Evolutionary conservation across 257 asterid species (phyloP).

Genomic region (Capsicum baccatum): DNA sequence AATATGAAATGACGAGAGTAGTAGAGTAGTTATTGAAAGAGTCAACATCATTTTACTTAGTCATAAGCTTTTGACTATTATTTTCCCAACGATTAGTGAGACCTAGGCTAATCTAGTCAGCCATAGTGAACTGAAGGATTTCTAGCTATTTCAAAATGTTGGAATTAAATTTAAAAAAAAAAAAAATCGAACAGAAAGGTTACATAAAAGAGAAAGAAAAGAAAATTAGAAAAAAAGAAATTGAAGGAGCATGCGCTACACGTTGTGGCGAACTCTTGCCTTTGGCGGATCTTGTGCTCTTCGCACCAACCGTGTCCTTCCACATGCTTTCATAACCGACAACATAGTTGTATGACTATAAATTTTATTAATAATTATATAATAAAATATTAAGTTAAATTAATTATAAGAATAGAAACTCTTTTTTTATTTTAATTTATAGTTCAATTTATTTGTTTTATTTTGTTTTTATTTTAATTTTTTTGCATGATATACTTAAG

Average conservation of each 20-base stretch:
- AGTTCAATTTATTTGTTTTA: too few species aligned
- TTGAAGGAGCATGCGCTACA: not conserved
- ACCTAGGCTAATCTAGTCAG: not conserved
- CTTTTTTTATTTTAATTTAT: too few species aligned
- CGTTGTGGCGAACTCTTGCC: conserved; percentile 10
- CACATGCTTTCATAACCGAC: conserved; percentile 21
- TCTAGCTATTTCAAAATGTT: not conserved
- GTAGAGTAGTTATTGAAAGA: not conserved
- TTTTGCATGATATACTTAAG: too few species aligned
- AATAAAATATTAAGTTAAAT: too few species aligned
- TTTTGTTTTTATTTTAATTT: too few species aligned
- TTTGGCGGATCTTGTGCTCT: conserved; percentile 4
- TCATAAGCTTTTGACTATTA: not conserved
- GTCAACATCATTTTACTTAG: not conserved
- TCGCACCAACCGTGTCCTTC: conserved; percentile 20
- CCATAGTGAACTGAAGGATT: not conserved
- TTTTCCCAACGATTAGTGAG: not conserved
- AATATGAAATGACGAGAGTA: too few species aligned
- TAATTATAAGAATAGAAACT: too few species aligned
- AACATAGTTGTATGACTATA: too few species aligned
- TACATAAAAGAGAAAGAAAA: not conserved
- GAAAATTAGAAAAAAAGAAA: not conserved
- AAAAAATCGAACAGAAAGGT: not conserved
- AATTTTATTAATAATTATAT: too few species aligned
- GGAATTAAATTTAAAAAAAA: not conserved